phyloP scores from a whole-genome alignment of 164 flowering plant species.

The Liriodendron chinense region DNA sequence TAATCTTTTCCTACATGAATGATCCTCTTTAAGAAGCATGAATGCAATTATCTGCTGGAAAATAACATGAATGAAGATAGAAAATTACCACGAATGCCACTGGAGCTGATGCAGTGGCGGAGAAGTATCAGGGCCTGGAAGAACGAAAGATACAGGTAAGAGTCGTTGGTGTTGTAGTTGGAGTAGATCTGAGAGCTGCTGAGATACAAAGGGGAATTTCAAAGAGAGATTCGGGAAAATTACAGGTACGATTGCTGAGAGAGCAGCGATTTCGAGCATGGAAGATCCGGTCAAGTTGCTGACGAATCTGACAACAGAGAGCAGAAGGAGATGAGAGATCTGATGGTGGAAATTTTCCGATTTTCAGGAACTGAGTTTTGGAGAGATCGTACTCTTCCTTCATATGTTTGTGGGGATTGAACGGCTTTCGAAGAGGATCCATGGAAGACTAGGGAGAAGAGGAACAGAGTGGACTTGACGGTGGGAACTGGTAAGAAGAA shows the following conservation, averaged over 20 bases:
- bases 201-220: not conserved
- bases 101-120: constrained; percentile 39
- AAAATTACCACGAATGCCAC: constrained; percentile 27
- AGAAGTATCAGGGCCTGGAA: constrained; percentile 51
- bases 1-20: not conserved
- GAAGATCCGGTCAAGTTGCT: constrained; percentile 90
- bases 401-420: constrained; percentile 64
- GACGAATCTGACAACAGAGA: constrained; percentile 55
- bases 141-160: not conserved
- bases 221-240: constrained; percentile 4
- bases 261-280: constrained; percentile 59
- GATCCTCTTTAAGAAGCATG: not conserved
- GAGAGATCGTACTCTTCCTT: constrained; percentile 60
- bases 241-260: constrained; percentile 54
- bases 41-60: not conserved
- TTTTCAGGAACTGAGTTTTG: not conserved
- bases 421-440: constrained; percentile 39
- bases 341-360: not conserved
- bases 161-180: not conserved
- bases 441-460: constrained; percentile 15
- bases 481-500: too few relatives aligned
- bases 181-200: not conserved
- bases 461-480: too few relatives aligned
- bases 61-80: not conserved
- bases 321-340: not conserved